Evolutionary conservation across 768 basidiomycete genomes (phyloP), one percentile per base, ranked within the genome.

Genomic region (Naganishia onofrii): DNA sequence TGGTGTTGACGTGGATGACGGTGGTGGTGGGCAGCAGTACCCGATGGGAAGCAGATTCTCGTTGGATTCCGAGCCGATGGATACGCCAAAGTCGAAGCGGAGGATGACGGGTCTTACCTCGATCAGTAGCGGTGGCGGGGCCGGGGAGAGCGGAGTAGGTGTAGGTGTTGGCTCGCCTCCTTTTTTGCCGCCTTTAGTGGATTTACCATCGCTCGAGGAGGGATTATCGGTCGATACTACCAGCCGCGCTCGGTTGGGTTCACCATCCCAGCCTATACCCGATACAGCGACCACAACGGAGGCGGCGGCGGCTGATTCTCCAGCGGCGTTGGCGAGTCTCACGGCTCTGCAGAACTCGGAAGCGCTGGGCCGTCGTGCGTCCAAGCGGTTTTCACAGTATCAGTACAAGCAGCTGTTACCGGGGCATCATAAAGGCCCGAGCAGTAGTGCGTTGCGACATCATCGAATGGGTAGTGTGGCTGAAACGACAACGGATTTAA

Each of bases 331-430:
- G 29, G 90, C 64, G 87, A 87, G 76, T 90, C 85, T 98, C 12
- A 92, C 91, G 8, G 93, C 93, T 9, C 84, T 99, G 55, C 90
- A 94, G 81, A 88, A 89, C 75, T 88, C 87, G 63, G 93, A 94
- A 74, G 85, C 88, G 0, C 85, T 98, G 46, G 92, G 93, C 75
- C 87, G 95, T 26, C 85, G 95, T 55, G 95, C 95, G 21, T 93
- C 91, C 26, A 97, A 97, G 78, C 90, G 96, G 0, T 98, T 93
- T 82, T 96, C 93, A 52, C 88, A 89, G 1, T 98, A 95, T 79
- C 91, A 93, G 73, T 90, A 97, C 75, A 88, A 90, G 56, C 94
- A 94, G 82, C 94, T 98, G 89, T 89, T 80, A 0, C 79, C 92
- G 3, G 88, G 88, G 19, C 69, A 66, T 36, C 32, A 48, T 17